Evolutionary conservation across 2,329 filamentous ascomycete genomes (phyloP), one percentile per base, ranked within the genome.

Genomic region (Fusarium sp.): DNA sequence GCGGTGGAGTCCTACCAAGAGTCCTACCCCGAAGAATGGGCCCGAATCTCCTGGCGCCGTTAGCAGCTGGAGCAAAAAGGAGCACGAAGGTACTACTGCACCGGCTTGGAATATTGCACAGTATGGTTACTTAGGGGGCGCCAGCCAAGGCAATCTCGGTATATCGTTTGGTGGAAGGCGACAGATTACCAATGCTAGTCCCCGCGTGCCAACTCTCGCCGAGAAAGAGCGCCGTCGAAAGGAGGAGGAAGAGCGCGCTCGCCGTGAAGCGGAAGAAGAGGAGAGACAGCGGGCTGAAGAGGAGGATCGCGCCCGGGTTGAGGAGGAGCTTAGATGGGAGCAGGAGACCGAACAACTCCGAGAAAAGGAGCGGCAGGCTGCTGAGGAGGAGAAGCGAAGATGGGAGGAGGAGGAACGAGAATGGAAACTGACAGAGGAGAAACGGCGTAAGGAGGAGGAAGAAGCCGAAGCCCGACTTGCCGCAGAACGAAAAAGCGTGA

Each of bases 21-120:
- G 87, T 49, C 90, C 90, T 4, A 46, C 53, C 29, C n/a, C 53
- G 12, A 76, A 77, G 47, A 88, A 86, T 36, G 86, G 87, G 35
- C 81, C 86, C 18, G 81, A 84, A 65, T 87, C 90, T 56, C 86
- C 88, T 42, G 79, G 82, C 35, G 81, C 85, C 4, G 89, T 95
- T 69, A 97, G 93, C 79, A 97, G 91, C 82, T 98, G 96, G 96
- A 97, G 93, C 81, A 97, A 90, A 80, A 93, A 89, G 81, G 88
- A 89, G 61, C 94, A 98, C 75, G 93, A 98, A 81, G 89, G 89
- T 20, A 88, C 87, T 47, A 98, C 95, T 4, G 87, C 91, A 31
- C 96, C 96, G 1, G 96, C 96, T 3, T 99, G 96, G 96, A 99
- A 98, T 80, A 98, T 98, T 75, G 93, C 95, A 63, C 96, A 99